These are phyloP conservation scores for Gossypium davidsonii DNA, from an alignment of 441 rosid species.

Conservation along the genomic window DNA sequence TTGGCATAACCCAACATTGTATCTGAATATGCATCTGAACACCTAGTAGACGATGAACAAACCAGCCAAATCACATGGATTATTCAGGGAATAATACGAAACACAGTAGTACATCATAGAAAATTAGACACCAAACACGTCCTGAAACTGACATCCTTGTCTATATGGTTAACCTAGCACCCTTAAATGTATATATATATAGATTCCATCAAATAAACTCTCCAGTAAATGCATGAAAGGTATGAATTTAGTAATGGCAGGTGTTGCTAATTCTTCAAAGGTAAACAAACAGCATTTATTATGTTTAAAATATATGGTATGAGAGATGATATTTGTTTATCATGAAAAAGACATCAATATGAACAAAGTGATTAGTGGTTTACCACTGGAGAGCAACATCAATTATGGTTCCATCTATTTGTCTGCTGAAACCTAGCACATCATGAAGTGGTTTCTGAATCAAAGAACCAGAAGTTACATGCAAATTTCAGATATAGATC, in stretches of 20 bases:
- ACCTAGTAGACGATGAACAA: constrained; percentile 44
- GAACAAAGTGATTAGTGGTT: constrained; percentile 11
- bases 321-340: background rate
- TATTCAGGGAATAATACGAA: background rate
- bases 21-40: constrained; percentile 92
- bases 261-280: background rate
- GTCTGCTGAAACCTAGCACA: constrained; percentile 69
- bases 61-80: constrained; percentile 6
- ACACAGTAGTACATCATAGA: background rate
- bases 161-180: background rate
- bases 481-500: background rate
- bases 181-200: background rate
- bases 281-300: background rate
- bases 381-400: constrained; percentile 95
- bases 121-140: background rate
- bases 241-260: background rate
- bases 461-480: constrained; percentile 31
- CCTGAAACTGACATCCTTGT: background rate
- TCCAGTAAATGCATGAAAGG: background rate
- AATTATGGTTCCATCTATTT: constrained; percentile 54
- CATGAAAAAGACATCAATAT: background rate
- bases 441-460: constrained; percentile 77
- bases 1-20: constrained; percentile 87
- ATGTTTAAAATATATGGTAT: background rate
- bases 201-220: background rate